Percentiles rank a stretch among this genome's conserved stretches.
Evolutionary conservation across 2,329 filamentous ascomycete species (phyloP).

Genomic region (Fusarium euwallaceae): DNA sequence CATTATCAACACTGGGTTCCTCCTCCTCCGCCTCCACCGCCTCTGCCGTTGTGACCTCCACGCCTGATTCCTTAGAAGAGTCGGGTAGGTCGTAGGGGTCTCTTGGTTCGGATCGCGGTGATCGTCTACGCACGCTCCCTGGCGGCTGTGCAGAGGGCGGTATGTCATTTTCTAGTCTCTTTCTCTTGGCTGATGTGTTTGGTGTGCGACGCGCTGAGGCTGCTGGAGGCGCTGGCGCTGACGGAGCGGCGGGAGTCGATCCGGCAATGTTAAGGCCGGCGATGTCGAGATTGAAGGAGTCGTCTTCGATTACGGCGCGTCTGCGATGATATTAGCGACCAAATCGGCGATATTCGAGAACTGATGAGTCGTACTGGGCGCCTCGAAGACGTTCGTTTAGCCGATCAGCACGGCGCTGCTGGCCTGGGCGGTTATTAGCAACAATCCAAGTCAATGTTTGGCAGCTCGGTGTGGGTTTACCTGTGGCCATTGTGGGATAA

Average conservation of each 20-base stretch:
- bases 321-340: conserved; percentile 47
- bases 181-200: conserved; percentile 64
- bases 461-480: conserved; percentile 36
- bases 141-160: conserved; percentile 21
- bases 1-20: not conserved
- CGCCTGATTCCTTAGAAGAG: conserved; percentile 47
- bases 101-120: conserved; percentile 31
- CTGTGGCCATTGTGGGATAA: conserved; percentile 51
- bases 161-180: conserved; percentile 51
- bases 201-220: conserved; percentile 56
- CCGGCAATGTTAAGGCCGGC: conserved; percentile 54
- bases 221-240: conserved; percentile 40
- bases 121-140: conserved; percentile 32
- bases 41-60: conserved; percentile 19
- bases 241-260: conserved; percentile 34
- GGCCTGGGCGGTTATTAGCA: conserved; percentile 44
- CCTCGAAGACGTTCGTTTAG: conserved; percentile 75
- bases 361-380: conserved; percentile 64
- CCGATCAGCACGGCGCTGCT: conserved; percentile 70
- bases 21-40: conserved; percentile 18
- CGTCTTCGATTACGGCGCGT: conserved; percentile 69
- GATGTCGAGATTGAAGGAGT: conserved; percentile 69
- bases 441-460: not conserved
- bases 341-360: accelerated
- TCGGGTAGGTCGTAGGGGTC: conserved; percentile 49